phyloP scores from a whole-genome alignment of 257 asterid genomes.

The Salvia rosmarinus region DNA sequence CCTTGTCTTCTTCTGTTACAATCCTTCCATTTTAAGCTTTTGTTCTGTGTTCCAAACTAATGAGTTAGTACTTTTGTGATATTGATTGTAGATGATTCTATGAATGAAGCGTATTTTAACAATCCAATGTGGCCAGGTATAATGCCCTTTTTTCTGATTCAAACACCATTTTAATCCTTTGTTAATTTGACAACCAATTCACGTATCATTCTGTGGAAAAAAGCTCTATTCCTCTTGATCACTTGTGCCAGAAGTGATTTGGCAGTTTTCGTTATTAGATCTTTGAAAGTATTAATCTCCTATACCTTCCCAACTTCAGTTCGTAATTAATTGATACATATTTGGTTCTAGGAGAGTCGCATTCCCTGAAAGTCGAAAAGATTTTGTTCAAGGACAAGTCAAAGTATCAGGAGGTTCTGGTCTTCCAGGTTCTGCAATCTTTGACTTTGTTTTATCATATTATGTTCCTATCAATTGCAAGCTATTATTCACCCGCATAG shows the following conservation, averaged over 20 bases:
- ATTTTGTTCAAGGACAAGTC: conserved; percentile 81
- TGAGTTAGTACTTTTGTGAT: conserved; percentile 23
- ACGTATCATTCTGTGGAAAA: not conserved
- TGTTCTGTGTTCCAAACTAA: conserved; percentile 6
- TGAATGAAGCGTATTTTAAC: conserved; percentile 62
- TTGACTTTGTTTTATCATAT: not conserved
- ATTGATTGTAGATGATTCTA: conserved; percentile 51
- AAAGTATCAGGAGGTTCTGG: conserved; percentile 87
- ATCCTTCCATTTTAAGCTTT: conserved; percentile 13
- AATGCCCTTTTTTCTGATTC: conserved; percentile 15
- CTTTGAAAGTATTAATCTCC: conserved; percentile 11
- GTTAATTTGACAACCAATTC: not conserved
- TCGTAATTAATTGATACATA: not conserved
- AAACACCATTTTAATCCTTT: not conserved
- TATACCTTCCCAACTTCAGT: not conserved
- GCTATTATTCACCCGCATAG: conserved; percentile 10
- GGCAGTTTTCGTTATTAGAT: conserved; percentile 14
- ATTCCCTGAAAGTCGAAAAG: conserved; percentile 79
- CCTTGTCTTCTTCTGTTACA: not conserved
- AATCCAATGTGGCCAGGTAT: conserved; percentile 99
- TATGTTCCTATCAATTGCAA: conserved; percentile 6
- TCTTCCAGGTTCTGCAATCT: conserved; percentile 77
- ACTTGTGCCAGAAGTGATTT: not conserved
- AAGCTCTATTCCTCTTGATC: not conserved
- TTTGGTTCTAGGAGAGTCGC: conserved; percentile 79